Evolutionary conservation across 805 yeast genomes (phyloP).

Genomic region (Wickerhamomyces mucosus): DNA sequence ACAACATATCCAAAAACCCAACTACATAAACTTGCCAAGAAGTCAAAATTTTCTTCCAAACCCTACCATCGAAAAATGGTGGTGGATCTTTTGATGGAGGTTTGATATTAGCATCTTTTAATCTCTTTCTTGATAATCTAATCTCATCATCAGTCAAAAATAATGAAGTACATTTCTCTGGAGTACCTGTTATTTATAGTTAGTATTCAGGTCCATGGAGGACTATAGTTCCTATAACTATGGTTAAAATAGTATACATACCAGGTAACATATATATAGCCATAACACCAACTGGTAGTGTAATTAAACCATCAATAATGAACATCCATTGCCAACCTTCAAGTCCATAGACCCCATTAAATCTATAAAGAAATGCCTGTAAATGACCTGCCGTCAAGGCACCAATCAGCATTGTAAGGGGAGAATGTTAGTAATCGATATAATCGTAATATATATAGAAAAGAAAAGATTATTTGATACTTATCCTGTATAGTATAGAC

Average conservation of each 20-base stretch:
- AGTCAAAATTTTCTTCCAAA: constrained; percentile 44
- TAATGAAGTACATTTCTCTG: constrained; percentile 43
- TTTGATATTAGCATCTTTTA: constrained; percentile 26
- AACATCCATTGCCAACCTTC: constrained; percentile 65
- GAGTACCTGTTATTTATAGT: too few relatives aligned
- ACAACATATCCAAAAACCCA: constrained; percentile 40
- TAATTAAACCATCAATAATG: constrained; percentile 51
- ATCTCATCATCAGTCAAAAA: constrained; percentile 51
- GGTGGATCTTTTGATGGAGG: constrained; percentile 13
- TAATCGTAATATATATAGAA: too few relatives aligned
- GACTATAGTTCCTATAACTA: too few relatives aligned
- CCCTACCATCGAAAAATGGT: constrained; percentile 29
- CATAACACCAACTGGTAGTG: constrained; percentile 25
- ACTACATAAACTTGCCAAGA: constrained; percentile 53
- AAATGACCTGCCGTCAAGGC: constrained; percentile 47
- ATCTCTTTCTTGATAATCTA: constrained; percentile 37
- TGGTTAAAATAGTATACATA: too few relatives aligned
- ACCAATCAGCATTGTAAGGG: too few relatives aligned
- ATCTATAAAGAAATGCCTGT: constrained; percentile 40
- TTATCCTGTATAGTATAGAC: constrained; percentile 52
- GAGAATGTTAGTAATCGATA: too few relatives aligned
- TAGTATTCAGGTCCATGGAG: too few relatives aligned
- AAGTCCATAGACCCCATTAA: constrained; percentile 36
- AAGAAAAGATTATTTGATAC: too few relatives aligned
- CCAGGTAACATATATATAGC: constrained; percentile 42